phyloP scores from a whole-genome alignment of 495 filamentous ascomycete genomes.

The Penicillium cataractarum region DNA sequence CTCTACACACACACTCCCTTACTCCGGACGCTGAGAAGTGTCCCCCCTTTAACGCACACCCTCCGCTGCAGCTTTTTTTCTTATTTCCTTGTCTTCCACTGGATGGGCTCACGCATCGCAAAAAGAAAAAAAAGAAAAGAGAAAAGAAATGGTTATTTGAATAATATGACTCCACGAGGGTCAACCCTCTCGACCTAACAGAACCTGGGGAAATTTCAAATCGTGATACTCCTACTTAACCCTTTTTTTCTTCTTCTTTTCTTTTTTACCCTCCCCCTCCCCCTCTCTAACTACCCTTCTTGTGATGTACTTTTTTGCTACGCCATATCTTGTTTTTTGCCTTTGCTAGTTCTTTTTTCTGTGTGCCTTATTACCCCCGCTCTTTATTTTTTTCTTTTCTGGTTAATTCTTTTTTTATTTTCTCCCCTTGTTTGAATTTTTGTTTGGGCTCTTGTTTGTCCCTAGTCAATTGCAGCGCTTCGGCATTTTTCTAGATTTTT shows the following conservation, averaged over 20 bases:
- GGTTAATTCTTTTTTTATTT: slow-evolving; percentile 23
- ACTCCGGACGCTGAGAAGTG: neutral
- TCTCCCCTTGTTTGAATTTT: slow-evolving; percentile 12
- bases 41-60: slow-evolving; percentile 23
- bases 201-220: slow-evolving; percentile 28
- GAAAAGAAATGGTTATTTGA: slow-evolving; percentile 33
- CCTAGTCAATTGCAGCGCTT: slow-evolving; percentile 41
- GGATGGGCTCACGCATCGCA: slow-evolving; percentile 38
- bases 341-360: slow-evolving; percentile 29
- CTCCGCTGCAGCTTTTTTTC: slow-evolving; percentile 14
- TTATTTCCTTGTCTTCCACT: slow-evolving; percentile 29
- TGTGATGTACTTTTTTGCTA: slow-evolving; percentile 58
- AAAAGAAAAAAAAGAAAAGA: slow-evolving; percentile 22
- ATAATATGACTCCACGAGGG: slow-evolving; percentile 35
- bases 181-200: neutral
- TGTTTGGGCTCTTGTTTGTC: slow-evolving; percentile 22
- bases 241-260: neutral
- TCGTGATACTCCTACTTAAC: slow-evolving; percentile 1
- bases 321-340: slow-evolving; percentile 51
- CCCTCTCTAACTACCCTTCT: slow-evolving; percentile 52
- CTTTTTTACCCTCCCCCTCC: too few species aligned
- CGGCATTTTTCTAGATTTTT: slow-evolving; percentile 26
- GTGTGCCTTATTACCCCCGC: slow-evolving; percentile 42
- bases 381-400: slow-evolving; percentile 22
- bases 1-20: slow-evolving; percentile 30